Conservation (phyloP, 306 rosid genomes). For the Malus sylvestris region DNA sequence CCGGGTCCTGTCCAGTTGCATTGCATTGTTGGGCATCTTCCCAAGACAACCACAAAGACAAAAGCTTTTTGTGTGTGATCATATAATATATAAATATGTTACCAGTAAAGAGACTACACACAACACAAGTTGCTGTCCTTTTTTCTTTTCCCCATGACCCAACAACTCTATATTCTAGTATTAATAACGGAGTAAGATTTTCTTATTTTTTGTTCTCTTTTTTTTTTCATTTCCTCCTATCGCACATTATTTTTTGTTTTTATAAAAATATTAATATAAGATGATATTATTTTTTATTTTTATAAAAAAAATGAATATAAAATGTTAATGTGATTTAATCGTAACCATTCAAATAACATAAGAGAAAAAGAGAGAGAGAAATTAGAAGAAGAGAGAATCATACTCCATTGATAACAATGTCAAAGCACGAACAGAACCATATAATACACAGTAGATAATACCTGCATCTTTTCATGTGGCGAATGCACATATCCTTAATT, state of each 20-base stretch:
- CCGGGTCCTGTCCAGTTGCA: background rate
- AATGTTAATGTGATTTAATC: accelerated
- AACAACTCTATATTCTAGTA: background rate
- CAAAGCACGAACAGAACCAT: background rate
- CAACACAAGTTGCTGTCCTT: background rate
- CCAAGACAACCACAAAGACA: background rate
- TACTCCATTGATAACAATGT: too few species aligned
- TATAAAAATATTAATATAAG: too few species aligned
- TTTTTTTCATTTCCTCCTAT: accelerated
- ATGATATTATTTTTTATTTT: accelerated
- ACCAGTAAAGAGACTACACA: background rate
- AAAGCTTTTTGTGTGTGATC: background rate
- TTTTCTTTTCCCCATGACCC: background rate
- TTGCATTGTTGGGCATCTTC: background rate
- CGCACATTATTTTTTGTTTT: accelerated
- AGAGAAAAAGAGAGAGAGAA: accelerated
- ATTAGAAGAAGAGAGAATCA: accelerated
- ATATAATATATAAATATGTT: background rate
- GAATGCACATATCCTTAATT: too few species aligned
- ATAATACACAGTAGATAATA: too few species aligned
- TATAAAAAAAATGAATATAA: too few species aligned
- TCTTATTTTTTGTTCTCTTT: accelerated
- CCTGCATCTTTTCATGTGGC: too few species aligned
- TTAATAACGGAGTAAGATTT: background rate
- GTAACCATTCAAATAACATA: too few species aligned